Evolutionary conservation across 805 yeast species (phyloP).

Genomic region (Metschnikowia bowlesiae): DNA sequence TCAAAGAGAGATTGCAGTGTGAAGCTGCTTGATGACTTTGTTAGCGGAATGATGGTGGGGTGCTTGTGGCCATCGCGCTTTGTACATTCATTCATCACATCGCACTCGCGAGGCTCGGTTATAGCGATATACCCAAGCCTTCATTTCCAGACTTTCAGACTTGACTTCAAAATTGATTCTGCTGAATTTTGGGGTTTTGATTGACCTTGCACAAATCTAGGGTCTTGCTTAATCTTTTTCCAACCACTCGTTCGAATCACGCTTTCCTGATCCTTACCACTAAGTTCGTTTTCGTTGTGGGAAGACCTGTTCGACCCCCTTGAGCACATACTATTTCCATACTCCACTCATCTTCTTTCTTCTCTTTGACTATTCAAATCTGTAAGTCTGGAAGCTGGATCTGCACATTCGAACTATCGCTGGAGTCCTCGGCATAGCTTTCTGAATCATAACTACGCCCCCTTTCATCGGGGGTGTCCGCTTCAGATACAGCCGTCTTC

Average conservation of each 20-base stretch:
- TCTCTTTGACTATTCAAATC: neutral
- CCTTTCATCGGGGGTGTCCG: neutral
- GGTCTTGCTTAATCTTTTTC: no score
- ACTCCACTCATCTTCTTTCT: neutral
- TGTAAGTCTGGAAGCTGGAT: conserved; percentile 22
- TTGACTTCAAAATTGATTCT: neutral
- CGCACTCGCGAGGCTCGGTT: no score
- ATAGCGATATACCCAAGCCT: no score
- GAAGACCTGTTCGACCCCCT: neutral
- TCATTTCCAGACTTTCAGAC: neutral
- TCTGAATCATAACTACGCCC: conserved; percentile 6
- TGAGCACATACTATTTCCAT: neutral
- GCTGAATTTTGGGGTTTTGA: no score
- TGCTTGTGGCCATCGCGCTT: no score
- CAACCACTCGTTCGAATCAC: no score
- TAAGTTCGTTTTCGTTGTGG: no score
- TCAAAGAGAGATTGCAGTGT: no score
- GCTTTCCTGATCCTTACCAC: no score
- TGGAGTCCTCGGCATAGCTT: conserved; percentile 15
- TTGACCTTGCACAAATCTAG: no score
- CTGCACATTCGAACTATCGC: conserved; percentile 26
- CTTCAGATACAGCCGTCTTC: neutral
- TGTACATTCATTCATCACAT: no score
- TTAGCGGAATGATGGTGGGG: neutral
- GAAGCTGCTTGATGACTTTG: no score